Base-by-base conservation (phyloP, 768 basidiomycete species). In the Coprinopsis sp. region DNA sequence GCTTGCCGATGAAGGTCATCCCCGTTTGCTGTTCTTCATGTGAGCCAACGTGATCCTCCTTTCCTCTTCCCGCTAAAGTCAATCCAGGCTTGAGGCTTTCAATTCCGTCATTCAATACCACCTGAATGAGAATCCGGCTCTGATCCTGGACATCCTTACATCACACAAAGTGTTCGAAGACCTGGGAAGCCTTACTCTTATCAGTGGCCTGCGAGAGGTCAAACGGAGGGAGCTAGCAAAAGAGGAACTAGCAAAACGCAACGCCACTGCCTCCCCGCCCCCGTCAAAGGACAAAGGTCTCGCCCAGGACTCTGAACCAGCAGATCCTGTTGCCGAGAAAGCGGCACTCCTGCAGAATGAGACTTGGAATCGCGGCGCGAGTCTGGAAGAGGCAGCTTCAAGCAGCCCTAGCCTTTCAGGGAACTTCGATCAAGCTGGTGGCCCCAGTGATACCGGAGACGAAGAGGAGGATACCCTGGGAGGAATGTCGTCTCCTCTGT, bases 1-100 rank as follows among this genome's bases (percentile, higher is more conserved):
- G 27, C 67, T 99, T 16, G 84, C 89, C 2, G 96, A 98, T 52
- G 96, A 97, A 64, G 91, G 94, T 6, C 92, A 97, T 59, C 96
- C 96, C 1, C 70, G 96, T 51, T 67, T 97, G 24, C 74, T 97
- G 25, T 98, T 89, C 66, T 96, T 91, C 62, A 84, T 93, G 90
- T 91, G 51, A 51, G 80, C 64, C 14, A 36, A 11, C 21, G 13
- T 21, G 14, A 45, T 37, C 18, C 31, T 25, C 13, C 34, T 22
- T 31, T 27, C 14, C 30, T 38, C 13, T 21, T 29, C 37, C 21
- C 18, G 22, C 34, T 6, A 31, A 37, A 13, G 14, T 16, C 19
- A 24, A 7, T 42, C 6, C 52, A 92, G 90, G 76, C 74, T 98
- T 34, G 96, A 99, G 62, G 80, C 85, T 2, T 92, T 99, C 71